Conservation (phyloP, 2,329 filamentous ascomycete species). For the Colletotrichum zoysiae region DNA sequence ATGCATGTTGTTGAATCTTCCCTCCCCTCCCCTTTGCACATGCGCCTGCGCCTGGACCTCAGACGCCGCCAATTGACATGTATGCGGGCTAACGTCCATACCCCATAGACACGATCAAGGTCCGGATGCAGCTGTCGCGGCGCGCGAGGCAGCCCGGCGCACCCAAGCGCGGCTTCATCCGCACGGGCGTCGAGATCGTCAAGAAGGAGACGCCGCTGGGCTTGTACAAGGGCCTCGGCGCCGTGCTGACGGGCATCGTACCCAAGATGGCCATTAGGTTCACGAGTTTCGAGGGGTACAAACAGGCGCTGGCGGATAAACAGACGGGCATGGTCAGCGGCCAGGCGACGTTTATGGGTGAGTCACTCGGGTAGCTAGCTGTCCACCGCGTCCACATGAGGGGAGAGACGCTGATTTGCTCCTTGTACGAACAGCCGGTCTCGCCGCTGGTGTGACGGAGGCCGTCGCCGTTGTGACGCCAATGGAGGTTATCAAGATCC, state of each 20-base stretch:
- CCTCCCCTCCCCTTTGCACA: slow-evolving; percentile 30
- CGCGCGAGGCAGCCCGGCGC: slow-evolving; percentile 85
- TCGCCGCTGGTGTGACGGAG: slow-evolving; percentile 94
- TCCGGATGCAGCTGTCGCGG: slow-evolving; percentile 97
- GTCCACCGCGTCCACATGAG: not conserved
- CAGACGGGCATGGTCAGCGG: slow-evolving; percentile 76
- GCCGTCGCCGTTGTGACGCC: slow-evolving; percentile 96
- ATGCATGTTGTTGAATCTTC: not conserved
- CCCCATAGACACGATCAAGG: slow-evolving; percentile 89
- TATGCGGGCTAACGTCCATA: not conserved
- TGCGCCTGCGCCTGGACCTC: not conserved
- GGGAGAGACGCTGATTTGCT: slow-evolving; percentile 8
- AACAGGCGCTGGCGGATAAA: slow-evolving; percentile 80
- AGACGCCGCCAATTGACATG: slow-evolving; percentile 22
- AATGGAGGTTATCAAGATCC: slow-evolving; percentile 99
- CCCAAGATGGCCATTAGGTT: slow-evolving; percentile 99
- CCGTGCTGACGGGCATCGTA: slow-evolving; percentile 94
- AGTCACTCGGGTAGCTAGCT: slow-evolving; percentile 7
- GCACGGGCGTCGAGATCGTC: slow-evolving; percentile 88
- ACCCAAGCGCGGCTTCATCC: slow-evolving; percentile 88
- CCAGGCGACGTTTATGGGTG: slow-evolving; percentile 71
- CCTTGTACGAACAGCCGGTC: slow-evolving; percentile 69
- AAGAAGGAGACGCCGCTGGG: slow-evolving; percentile 90
- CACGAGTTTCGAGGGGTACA: slow-evolving; percentile 96
- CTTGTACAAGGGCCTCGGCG: slow-evolving; percentile 98